Base-by-base conservation (phyloP, 371 early-diverging fungal genomes). In the Mucor irregularis region DNA sequence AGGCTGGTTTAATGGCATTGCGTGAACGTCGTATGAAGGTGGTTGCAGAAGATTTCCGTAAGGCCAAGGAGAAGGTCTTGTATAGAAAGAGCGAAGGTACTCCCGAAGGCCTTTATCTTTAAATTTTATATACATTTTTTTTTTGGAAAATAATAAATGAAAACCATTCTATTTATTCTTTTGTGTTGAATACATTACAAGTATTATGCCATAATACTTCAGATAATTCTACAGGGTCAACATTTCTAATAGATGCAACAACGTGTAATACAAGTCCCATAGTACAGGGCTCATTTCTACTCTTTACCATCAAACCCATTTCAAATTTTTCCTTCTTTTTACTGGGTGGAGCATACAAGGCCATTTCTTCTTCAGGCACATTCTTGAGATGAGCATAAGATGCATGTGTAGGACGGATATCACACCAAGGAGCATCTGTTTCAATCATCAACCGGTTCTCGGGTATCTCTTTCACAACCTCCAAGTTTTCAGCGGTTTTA, bases 1-100 rank as follows among this genome's bases (percentile, higher is more conserved):
- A 99, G 73, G 94, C 99, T 25, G 99, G 99, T 55, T 82, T 99
- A 74, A 73, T 98, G 66, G 99, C 99, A 16, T 77, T 99, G 47
- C 90, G 99, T 59, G 99, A 99, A 78, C 92, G 99, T 63, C 88
- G 99, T 66, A 99, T 97, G 95, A 94, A 94, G 78, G 99, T 99
- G 17, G 87, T 92, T 37, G 96, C 93, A 50, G 96, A 97, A 55
- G 99, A 99, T 79, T 94, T 99, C 69, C 87, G 88, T 68, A 97
- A 98, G 81, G 99, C 99, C 13, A 94, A 93, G 69, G 99, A 99
- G 69, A 99, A 99, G 84, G 98, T 99, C 19, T 81, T 99, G 61
- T 98, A 95, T 74, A 85, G 94, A 68, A 99, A 99, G 91, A 94
- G 90, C 58, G 99, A 97, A 78, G 98, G 98, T 45, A 96, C 96